A percentile compares a stretch with the other conserved stretches of the same genome.
phyloP scores from a whole-genome alignment of 179 eudicot species.

The Actinidia arguta region DNA sequence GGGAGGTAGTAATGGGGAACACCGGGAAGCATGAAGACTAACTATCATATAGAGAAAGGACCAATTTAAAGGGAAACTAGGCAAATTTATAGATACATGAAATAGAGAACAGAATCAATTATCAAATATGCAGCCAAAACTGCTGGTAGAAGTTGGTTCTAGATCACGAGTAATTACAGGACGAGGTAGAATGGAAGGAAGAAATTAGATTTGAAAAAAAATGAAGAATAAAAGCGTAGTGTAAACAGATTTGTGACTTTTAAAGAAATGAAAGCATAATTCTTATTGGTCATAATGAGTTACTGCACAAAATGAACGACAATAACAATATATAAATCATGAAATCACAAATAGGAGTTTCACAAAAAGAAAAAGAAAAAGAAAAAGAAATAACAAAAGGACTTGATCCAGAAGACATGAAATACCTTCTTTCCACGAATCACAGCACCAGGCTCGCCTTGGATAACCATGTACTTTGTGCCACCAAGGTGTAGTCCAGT shows the following conservation, averaged over 20 bases:
- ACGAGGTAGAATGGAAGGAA: not conserved
- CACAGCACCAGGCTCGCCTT: constrained; percentile 36
- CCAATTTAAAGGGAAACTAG: not conserved
- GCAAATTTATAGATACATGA: not conserved
- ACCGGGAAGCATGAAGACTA: not conserved
- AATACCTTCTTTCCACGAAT: constrained; percentile 48
- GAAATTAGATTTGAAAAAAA: not conserved
- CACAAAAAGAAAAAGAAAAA: too few relatives aligned
- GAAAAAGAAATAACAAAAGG: not conserved
- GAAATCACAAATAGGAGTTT: not conserved
- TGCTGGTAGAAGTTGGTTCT: not conserved
- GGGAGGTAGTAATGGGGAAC: not conserved
- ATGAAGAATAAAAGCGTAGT: not conserved
- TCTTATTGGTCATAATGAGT: not conserved
- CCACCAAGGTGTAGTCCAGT: constrained; percentile 36
- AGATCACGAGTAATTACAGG: not conserved
- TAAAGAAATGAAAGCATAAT: not conserved
- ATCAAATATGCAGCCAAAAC: not conserved
- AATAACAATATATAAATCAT: not conserved
- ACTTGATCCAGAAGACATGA: not conserved
- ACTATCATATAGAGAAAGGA: not conserved
- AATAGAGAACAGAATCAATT: not conserved
- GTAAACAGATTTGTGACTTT: not conserved
- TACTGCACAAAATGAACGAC: not conserved
- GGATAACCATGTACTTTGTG: constrained; percentile 37